phyloP scores from a whole-genome alignment of 2,329 filamentous ascomycete species.

The Fusarium mexicanum region DNA sequence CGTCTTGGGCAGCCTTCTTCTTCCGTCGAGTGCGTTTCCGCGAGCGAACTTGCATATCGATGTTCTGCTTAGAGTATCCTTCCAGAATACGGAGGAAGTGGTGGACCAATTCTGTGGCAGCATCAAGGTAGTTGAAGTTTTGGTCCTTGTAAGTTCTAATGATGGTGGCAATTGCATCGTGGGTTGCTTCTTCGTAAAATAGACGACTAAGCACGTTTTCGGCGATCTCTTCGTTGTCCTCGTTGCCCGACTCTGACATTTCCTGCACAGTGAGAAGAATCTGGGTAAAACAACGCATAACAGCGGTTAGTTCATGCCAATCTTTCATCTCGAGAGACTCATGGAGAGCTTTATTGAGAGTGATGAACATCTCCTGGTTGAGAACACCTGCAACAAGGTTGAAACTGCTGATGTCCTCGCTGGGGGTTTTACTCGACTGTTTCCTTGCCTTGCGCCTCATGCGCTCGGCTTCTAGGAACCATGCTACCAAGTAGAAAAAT shows the following conservation, averaged over 20 bases:
- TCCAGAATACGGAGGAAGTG: constrained; percentile 94
- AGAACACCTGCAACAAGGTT: constrained; percentile 88
- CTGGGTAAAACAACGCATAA: constrained; percentile 94
- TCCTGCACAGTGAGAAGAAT: constrained; percentile 92
- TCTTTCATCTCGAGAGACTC: constrained; percentile 81
- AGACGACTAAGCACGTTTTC: constrained; percentile 96
- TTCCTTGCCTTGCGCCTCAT: constrained; percentile 71
- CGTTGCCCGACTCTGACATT: constrained; percentile 83
- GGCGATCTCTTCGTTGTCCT: constrained; percentile 97
- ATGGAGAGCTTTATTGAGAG: constrained; percentile 85
- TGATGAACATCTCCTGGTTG: constrained; percentile 94
- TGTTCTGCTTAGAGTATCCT: constrained; percentile 92
- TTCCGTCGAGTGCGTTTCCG: constrained; percentile 77
- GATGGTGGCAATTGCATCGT: constrained; percentile 85
- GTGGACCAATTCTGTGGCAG: constrained; percentile 88
- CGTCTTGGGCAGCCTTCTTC: constrained; percentile 68
- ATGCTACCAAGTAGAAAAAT: constrained; percentile 91
- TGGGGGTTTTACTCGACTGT: constrained; percentile 55
- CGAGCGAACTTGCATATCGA: constrained; percentile 91
- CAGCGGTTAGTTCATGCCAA: constrained; percentile 86
- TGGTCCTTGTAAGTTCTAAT: constrained; percentile 91
- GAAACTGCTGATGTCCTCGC: constrained; percentile 76
- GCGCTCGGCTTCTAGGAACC: constrained; percentile 91
- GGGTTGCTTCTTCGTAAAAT: constrained; percentile 97
- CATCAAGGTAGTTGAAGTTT: constrained; percentile 91